phyloP scores from a whole-genome alignment of 2,329 filamentous ascomycete genomes.

The Clarireedia paspali region DNA sequence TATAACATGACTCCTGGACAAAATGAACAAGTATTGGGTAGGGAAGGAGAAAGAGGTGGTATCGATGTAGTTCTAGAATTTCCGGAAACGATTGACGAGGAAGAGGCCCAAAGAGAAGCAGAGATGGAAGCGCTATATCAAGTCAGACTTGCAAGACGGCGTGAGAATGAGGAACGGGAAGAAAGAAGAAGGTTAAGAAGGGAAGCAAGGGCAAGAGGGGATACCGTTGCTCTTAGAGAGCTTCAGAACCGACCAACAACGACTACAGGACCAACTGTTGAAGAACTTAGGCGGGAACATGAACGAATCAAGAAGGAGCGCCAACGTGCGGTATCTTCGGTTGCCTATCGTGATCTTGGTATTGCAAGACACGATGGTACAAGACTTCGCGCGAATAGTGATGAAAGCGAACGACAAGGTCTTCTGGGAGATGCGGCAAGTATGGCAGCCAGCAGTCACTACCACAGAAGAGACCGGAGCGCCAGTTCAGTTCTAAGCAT shows the following conservation, averaged over 20 bases:
- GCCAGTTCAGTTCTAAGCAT: conserved; percentile 50
- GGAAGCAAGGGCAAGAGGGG: conserved; percentile 66
- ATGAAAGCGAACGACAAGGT: conserved; percentile 61
- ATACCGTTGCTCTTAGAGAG: conserved; percentile 59
- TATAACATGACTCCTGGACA: conserved; percentile 69
- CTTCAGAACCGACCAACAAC: conserved; percentile 48
- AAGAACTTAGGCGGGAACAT: conserved; percentile 50
- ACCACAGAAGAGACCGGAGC: conserved; percentile 40
- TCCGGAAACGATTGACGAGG: conserved; percentile 68
- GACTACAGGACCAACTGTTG: conserved; percentile 41
- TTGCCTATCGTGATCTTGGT: conserved; percentile 69
- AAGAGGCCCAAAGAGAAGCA: conserved; percentile 72
- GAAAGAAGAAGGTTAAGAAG: conserved; percentile 60
- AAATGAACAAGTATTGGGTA: conserved; percentile 73
- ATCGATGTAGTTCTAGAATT: conserved; percentile 87
- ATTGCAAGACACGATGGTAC: conserved; percentile 73
- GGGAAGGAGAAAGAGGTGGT: conserved; percentile 85
- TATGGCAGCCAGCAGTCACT: conserved; percentile 32
- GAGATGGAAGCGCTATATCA: conserved; percentile 94
- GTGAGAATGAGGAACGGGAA: conserved; percentile 70
- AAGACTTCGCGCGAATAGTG: conserved; percentile 63
- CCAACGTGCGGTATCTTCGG: conserved; percentile 62
- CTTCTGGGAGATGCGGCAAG: conserved; percentile 62
- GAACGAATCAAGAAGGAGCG: conserved; percentile 50
- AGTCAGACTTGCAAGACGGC: conserved; percentile 70